These are phyloP conservation scores for Sarocladium brachiariae DNA, from an alignment of 2,329 filamentous ascomycete species.

Conservation along the genomic window DNA sequence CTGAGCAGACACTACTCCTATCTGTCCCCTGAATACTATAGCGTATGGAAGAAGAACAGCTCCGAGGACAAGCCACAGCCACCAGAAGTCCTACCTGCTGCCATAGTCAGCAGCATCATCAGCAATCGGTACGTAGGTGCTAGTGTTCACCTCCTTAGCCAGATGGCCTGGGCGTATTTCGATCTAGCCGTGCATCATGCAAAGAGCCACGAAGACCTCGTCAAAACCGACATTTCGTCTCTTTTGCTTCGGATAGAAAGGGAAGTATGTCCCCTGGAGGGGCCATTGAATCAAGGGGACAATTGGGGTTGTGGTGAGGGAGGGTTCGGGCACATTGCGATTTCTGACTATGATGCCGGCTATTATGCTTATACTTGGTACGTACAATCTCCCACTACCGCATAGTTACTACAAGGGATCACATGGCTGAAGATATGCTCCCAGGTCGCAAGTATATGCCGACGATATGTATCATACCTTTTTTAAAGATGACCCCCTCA, in stretches of 20 bases:
- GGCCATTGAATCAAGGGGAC: not conserved
- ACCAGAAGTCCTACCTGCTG: constrained; percentile 3
- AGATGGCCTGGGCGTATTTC: not conserved
- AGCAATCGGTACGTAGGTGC: constrained; percentile 6
- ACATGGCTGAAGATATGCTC: not conserved
- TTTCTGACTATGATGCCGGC: not conserved
- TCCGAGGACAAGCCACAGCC: not conserved
- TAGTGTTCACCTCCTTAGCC: not conserved
- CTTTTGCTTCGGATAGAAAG: not conserved
- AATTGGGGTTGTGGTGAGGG: not conserved
- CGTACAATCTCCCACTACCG: not conserved
- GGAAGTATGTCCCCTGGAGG: not conserved
- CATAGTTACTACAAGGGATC: not conserved
- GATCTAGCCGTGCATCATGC: not conserved
- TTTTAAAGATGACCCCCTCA: not conserved
- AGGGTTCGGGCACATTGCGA: not conserved
- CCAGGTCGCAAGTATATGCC: not conserved
- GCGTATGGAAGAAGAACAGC: constrained; percentile 1
- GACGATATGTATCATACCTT: not conserved
- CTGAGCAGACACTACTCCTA: constrained; percentile 10
- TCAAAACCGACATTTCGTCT: not conserved
- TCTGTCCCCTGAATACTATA: constrained; percentile 8
- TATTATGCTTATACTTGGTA: not conserved
- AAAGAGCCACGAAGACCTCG: not conserved
- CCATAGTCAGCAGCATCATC: constrained; percentile 7